Evolutionary conservation across 73 alveolate species (phyloP).

Genomic region (Blepharisma stoltei): DNA sequence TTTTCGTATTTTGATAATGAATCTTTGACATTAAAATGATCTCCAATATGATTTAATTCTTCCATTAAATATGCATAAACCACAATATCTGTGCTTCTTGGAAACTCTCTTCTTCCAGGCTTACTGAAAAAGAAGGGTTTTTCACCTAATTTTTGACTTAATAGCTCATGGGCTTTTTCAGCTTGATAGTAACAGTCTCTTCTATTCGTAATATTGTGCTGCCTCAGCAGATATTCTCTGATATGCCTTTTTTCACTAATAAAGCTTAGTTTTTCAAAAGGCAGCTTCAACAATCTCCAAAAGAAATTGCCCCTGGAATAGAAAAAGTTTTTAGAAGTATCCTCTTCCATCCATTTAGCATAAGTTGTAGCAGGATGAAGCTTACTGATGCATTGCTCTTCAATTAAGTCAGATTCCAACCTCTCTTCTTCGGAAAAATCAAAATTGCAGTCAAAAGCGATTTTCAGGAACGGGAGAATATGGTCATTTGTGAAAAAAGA

Average conservation of each 20-base stretch:
- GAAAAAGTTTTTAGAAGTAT: conserved; percentile 10
- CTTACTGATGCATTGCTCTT: not conserved
- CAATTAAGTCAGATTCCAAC: not conserved
- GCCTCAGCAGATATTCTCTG: not conserved
- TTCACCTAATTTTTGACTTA: conserved; percentile 8
- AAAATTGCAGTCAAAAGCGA: not conserved
- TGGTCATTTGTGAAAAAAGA: not conserved
- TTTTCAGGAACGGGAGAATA: not conserved
- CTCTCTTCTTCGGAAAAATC: conserved; percentile 8
- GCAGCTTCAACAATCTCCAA: not conserved
- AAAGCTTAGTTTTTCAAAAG: not conserved
- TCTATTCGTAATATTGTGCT: not conserved
- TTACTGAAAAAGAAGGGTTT: conserved; percentile 22
- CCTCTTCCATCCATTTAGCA: conserved; percentile 8
- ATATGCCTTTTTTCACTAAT: not conserved
- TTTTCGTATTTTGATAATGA: not conserved
- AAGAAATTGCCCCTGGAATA: not conserved
- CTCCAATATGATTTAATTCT: not conserved
- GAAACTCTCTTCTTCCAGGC: conserved; percentile 4
- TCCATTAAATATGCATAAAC: conserved; percentile 15
- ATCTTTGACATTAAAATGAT: not conserved
- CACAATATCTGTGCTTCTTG: not conserved
- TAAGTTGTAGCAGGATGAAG: not conserved
- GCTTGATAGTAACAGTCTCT: not conserved
- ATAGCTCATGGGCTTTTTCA: not conserved